Evolutionary conservation across 345 rosid genomes (phyloP).

Genomic region (Brassica cretica): DNA sequence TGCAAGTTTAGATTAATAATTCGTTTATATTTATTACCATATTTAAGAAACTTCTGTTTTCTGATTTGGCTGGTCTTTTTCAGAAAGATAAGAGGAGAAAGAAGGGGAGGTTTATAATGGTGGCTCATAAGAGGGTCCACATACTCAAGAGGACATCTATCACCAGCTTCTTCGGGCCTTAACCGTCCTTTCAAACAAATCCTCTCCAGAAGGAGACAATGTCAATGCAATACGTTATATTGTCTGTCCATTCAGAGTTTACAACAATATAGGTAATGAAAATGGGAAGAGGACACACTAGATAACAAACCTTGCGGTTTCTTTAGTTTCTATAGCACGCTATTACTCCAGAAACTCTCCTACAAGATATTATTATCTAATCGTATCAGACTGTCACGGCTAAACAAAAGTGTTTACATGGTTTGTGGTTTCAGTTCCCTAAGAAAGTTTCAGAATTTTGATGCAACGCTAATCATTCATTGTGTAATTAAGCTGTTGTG

Average conservation of each 20-base stretch:
- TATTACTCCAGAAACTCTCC: no score
- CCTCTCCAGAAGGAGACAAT: constrained; percentile 22
- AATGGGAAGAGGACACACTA: neutral
- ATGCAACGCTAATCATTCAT: no score
- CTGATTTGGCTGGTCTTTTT: constrained; percentile 22
- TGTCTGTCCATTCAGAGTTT: neutral
- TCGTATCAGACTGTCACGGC: no score
- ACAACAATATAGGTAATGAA: no score
- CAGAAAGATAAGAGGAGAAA: neutral
- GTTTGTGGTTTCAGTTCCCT: no score
- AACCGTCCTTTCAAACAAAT: constrained; percentile 36
- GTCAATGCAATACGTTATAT: constrained; percentile 9
- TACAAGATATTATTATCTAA: no score
- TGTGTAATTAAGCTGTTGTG: no score
- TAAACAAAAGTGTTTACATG: no score
- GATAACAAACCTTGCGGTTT: constrained; percentile 47
- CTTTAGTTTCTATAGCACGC: constrained; percentile 37
- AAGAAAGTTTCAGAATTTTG: no score
- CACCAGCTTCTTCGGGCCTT: constrained; percentile 27
- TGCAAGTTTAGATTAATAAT: no score
- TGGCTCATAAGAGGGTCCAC: constrained; percentile 42
- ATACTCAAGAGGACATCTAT: neutral
- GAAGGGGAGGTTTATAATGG: constrained; percentile 24
- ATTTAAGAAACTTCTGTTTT: constrained; percentile 13
- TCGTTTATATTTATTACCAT: neutral